Evolutionary conservation across 352 stramenopile species (phyloP), one percentile per base, ranked within the genome.

Genomic region (Phytopythium vexans): DNA sequence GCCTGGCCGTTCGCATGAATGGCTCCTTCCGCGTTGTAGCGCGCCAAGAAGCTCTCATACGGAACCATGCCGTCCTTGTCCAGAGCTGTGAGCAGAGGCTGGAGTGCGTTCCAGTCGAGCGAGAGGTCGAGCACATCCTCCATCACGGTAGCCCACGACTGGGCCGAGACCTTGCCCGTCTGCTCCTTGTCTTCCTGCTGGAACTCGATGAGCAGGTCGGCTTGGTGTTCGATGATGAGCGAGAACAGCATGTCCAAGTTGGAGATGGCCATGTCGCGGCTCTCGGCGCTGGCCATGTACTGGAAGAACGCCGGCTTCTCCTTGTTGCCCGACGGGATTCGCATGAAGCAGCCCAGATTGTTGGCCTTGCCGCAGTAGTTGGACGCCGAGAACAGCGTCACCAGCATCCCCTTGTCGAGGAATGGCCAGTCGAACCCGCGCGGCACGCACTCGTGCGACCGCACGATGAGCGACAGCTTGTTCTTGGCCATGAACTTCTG

Each of bases 401-500:
- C 77, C 35, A 95, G 72, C 78, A 90, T 90, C 32, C 82, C 80
- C 56, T 91, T 90, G 44, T 90, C 84, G 39, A 68, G 68, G 62
- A 82, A 93, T 41, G 78, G 75, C 82, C 78, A 91, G 54, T 88
- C 76, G 52, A 92, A 94, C 32, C 86, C 86, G 49, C 70, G 66
- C 8, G 83, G 82, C 34, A 93, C 78, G 48, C 82, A 94, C 66
- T 95, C 83, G 66, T 95, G 86, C 6, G 84, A 93, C 12, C 86
- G 86, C 43, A 95, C 80, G 15, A 95, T 77, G 39, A 91, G 56
- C 43, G 80, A 72, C 34, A 95, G 55, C 32, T 86, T 86, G 64
- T 95, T 93, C 58, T 92, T 88, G 45, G 66, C 72, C 80, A 94
- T 89, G 54, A 91, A 94, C 58, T 92, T 89, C 49, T 94, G 77